Evolutionary conservation across 495 filamentous ascomycete genomes (phyloP), one percentile per base, ranked within the genome.

Genomic region (Aspergillus carlsbadensis): DNA sequence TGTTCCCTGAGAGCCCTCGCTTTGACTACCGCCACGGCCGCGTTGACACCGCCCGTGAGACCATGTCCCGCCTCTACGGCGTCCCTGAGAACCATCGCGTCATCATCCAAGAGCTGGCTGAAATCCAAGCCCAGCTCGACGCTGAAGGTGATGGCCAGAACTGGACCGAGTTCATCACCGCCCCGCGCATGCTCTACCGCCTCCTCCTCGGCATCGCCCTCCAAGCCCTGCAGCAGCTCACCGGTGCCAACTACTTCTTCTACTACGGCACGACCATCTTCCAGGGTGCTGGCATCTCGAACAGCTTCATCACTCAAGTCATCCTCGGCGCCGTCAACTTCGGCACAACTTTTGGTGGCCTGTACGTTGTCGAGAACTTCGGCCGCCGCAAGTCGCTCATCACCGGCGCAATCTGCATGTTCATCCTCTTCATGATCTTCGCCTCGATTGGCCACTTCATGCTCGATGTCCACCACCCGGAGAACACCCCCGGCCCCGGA

Each of bases 181-280:
- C 81, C 0, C 85, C 87, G 7, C 78, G 84, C 57, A 91, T 91
- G 88, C 70, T 83, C 47, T 88, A 90, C 70, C 82, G 90, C 39
- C 84, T 88, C 3, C 14, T 78, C 3, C 70, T 92, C 0, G 90
- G 88, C 15, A 81, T 91, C 57, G 70, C 74, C 6, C 70, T 94
- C 5, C 89, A 92, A 65, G 78, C 81, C 5, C 75, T 87, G 35
- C 87, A 90, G 63, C 88, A 89, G 68, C 76, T 87, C 15, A 83
- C 84, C 43, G 83, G 84, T 33, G 83, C 84, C 54, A 90, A 89
- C 67, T 89, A 87, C 74, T 87, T 88, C 71, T 89, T 91, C 73
- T 90, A 91, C 72, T 91, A 87, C 59, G 87, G 89, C 21, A 89
- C 87, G 14, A 85, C 81, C 48, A 85, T 88, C 68, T 91, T 92